phyloP scores from a whole-genome alignment of 768 basidiomycete species.

The Hebeloma cylindrosporum region DNA sequence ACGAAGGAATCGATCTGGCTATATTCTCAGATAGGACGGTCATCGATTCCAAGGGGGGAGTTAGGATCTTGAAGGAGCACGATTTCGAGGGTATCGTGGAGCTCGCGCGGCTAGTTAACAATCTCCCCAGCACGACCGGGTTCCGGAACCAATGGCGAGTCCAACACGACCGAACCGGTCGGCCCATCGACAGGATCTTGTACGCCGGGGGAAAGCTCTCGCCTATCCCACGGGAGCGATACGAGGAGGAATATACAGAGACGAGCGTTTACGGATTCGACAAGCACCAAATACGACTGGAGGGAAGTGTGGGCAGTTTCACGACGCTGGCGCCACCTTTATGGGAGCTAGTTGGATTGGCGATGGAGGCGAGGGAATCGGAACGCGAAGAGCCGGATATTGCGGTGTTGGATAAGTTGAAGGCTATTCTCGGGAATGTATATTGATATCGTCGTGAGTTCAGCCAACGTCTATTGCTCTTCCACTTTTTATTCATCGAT shows the following conservation, averaged over 20 bases:
- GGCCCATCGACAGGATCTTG: constrained; percentile 15
- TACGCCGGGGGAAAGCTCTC: constrained; percentile 1
- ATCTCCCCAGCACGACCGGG: constrained; percentile 7
- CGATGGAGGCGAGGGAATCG: constrained; percentile 12
- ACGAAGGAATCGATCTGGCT: constrained; percentile 37
- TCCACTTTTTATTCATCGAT: too few species aligned
- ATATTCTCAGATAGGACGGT: constrained; percentile 29
- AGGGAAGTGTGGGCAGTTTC: constrained; percentile 7
- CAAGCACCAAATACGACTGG: constrained; percentile 4
- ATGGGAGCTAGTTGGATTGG: constrained; percentile 14
- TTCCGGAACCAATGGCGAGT: constrained; percentile 16
- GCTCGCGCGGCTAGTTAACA: background rate
- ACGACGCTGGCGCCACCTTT: constrained; percentile 6
- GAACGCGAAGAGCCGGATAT: constrained; percentile 25
- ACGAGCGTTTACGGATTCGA: constrained; percentile 17
- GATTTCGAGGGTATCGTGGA: constrained; percentile 28
- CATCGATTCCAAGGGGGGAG: constrained; percentile 33
- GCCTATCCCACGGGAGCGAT: constrained; percentile 3
- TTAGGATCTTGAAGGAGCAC: constrained; percentile 22
- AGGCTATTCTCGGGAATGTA: constrained; percentile 25
- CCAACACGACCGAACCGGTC: constrained; percentile 9
- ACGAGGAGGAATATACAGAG: constrained; percentile 12
- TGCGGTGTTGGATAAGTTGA: constrained; percentile 28
- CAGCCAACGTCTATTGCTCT: too few species aligned
- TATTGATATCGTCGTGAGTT: constrained; percentile 13